A percentile compares a stretch with the other conserved stretches of the same genome.
These are phyloP conservation scores for Claviceps fusiformis DNA, from an alignment of 2,329 filamentous ascomycete species.

Conservation along the genomic window DNA sequence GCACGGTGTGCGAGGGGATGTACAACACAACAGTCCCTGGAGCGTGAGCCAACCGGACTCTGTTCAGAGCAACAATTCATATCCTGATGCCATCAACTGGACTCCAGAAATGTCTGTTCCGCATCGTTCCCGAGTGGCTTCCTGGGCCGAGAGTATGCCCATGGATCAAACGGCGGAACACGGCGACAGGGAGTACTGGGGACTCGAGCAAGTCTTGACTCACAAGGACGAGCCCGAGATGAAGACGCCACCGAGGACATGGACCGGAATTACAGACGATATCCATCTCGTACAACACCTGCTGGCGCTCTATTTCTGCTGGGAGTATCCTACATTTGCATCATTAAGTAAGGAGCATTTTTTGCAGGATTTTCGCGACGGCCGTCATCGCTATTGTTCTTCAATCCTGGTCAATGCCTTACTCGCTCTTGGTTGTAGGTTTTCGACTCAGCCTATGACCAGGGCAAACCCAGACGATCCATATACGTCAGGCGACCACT, in stretches of 20 bases:
- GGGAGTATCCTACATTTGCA: conserved; percentile 63
- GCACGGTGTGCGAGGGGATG: conserved; percentile 21
- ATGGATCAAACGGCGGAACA: conserved; percentile 19
- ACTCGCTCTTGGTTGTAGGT: conserved; percentile 52
- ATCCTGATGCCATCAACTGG: conserved; percentile 34
- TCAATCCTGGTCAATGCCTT: conserved; percentile 52
- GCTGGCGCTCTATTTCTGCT: conserved; percentile 57
- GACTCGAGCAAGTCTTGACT: conserved; percentile 34
- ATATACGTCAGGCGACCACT: conserved; percentile 56
- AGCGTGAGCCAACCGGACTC: conserved; percentile 33
- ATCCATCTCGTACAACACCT: conserved; percentile 46
- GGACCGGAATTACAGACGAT: conserved; percentile 50
- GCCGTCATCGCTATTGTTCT: conserved; percentile 52
- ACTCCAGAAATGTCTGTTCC: conserved; percentile 24
- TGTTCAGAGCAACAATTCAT: conserved; percentile 31
- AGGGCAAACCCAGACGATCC: conserved; percentile 48
- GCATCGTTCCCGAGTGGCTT: conserved; percentile 32
- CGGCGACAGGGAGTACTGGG: conserved; percentile 20
- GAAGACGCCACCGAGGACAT: conserved; percentile 30
- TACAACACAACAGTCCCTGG: conserved; percentile 34
- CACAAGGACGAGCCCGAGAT: conserved; percentile 30
- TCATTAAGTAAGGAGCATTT: conserved; percentile 61
- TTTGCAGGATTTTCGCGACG: conserved; percentile 48
- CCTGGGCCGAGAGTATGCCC: conserved; percentile 34
- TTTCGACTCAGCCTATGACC: conserved; percentile 51